Evolutionary conservation across 2,329 filamentous ascomycete species (phyloP).

Genomic region (Arthroderma sp.): DNA sequence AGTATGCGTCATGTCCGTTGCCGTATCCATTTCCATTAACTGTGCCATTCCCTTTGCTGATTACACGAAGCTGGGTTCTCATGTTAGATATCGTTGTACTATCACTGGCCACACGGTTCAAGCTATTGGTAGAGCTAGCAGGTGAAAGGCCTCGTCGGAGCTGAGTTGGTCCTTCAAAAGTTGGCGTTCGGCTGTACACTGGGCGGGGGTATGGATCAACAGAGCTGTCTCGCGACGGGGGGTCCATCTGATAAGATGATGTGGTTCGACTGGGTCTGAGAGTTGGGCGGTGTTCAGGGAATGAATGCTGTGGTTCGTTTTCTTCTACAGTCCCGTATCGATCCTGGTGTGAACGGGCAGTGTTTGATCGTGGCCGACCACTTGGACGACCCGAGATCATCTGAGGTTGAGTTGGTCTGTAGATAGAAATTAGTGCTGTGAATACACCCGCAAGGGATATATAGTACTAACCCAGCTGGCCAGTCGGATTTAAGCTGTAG

Average conservation of each 20-base stretch:
- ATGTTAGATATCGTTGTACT: constrained; percentile 36
- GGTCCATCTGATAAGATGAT: constrained; percentile 24
- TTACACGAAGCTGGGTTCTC: constrained; percentile 34
- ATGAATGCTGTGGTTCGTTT: constrained; percentile 24
- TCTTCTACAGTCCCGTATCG: constrained; percentile 46
- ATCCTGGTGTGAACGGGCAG: constrained; percentile 50
- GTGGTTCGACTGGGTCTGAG: constrained; percentile 36
- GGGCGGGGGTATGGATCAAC: constrained; percentile 25
- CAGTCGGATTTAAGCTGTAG: constrained; percentile 55
- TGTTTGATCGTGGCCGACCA: constrained; percentile 47
- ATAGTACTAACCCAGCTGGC: constrained; percentile 44
- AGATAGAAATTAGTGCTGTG: not conserved
- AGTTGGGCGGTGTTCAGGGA: constrained; percentile 38
- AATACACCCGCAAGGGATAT: not conserved
- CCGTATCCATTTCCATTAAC: constrained; percentile 14
- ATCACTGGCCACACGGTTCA: constrained; percentile 44
- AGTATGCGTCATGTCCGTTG: constrained; percentile 34
- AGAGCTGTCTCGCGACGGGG: constrained; percentile 28
- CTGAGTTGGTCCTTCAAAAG: constrained; percentile 46
- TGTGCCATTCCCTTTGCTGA: constrained; percentile 15
- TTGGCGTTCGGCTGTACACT: constrained; percentile 37
- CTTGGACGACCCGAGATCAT: constrained; percentile 27
- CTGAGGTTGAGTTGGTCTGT: constrained; percentile 13
- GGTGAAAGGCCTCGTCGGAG: constrained; percentile 42
- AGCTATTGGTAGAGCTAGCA: constrained; percentile 26